Evolutionary conservation across 306 rosid genomes (phyloP), one percentile per base, ranked within the genome.

Genomic region (Gillenia trifoliata): DNA sequence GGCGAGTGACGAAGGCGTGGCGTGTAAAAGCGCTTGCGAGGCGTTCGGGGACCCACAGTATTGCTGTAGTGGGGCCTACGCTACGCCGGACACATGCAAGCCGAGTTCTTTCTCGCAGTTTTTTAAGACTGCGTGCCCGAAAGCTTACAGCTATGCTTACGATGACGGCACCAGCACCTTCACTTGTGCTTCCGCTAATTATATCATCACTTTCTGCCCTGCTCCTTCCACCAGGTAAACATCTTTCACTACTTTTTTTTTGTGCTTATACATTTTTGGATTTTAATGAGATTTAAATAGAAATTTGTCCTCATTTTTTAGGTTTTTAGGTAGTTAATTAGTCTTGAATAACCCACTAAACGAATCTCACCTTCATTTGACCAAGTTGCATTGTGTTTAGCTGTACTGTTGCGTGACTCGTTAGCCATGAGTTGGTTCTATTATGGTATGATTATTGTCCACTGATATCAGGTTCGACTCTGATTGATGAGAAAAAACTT

Each of bases 21-120:
- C 94, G 22, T 93, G 98, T 29, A 90, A 84, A 40, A 93, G 98
- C 85, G 98, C 97, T 56, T 93, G 97, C 57, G 98, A 83, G n/a
- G 98, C 96, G 0, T 93, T 93, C 17, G 89, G 89, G 11, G 94
- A 89, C 47, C 90, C 97, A 0, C 86, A 77, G 64, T 93, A 88
- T 69, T 93, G 98, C 25, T 93, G 98, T 11, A 91, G 87, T 29
- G 98, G 98, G 4, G 92, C 86, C 5, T 93, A 85, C 71, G 87
- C 77, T 6, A 78, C 83, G 0, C 98, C 98, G 0, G 79, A 81
- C 26, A 85, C 92, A 11, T 93, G 98, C 40, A 85, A 75, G 29
- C 97, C 98, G 0, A 88, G 96, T 60, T 72, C 88, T 0, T 93
- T 89, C 75, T 93, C 98, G 68, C 66, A 80, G 66, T 79, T 85